A percentile compares a stretch with the other conserved stretches of the same genome.
Evolutionary conservation across 306 rosid species (phyloP).

Genomic region (Casuarina cunninghamiana): DNA sequence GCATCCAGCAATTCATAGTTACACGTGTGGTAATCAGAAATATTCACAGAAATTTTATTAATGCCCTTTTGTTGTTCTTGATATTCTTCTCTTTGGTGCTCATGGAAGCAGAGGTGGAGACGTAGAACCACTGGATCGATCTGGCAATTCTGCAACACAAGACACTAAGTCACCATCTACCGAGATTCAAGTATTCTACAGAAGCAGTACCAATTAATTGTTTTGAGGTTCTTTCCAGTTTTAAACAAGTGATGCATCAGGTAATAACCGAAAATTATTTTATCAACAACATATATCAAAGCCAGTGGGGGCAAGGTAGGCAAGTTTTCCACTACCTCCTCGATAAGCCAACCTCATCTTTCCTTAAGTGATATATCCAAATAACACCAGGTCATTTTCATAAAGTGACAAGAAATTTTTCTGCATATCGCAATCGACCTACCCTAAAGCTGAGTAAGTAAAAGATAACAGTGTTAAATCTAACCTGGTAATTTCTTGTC

Average conservation of each 20-base stretch:
- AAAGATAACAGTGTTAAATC: neutral
- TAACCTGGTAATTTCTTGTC: slow-evolving; percentile 50
- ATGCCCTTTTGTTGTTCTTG: slow-evolving; percentile 39
- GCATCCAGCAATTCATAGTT: neutral
- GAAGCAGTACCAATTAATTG: neutral
- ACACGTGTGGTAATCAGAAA: slow-evolving; percentile 1
- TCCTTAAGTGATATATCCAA: neutral
- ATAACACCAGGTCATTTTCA: neutral
- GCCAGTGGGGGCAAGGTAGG: neutral
- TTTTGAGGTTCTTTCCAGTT: neutral
- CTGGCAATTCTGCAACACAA: slow-evolving; percentile 42
- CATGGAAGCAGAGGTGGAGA: slow-evolving; percentile 33
- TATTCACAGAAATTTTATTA: slow-evolving; percentile 27
- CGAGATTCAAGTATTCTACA: neutral
- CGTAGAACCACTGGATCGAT: slow-evolving; percentile 37
- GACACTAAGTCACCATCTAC: slow-evolving; percentile 1
- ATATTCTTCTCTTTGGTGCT: slow-evolving; percentile 40
- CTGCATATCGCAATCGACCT: slow-evolving; percentile 4
- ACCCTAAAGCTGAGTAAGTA: neutral
- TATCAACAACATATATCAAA: neutral
- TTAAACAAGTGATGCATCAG: neutral
- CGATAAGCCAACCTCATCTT: neutral
- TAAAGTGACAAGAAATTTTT: neutral
- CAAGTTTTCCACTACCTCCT: too few relatives aligned
- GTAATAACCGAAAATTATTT: neutral